These are phyloP conservation scores for Heracleum sosnowskyi DNA, from an alignment of 129 eudicot genomes.

Conservation along the genomic window DNA sequence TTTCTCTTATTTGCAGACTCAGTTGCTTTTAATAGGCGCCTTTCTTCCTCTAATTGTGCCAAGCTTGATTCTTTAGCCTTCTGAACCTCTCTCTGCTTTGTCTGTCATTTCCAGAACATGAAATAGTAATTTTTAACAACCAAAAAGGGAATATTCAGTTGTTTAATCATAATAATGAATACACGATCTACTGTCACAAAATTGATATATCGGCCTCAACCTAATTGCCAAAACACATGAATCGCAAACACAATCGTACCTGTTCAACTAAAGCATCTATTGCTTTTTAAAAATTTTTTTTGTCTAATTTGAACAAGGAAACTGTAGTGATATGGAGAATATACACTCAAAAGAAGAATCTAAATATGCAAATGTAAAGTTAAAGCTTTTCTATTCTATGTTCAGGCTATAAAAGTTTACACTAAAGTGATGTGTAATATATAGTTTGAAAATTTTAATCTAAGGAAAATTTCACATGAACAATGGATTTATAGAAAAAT, in stretches of 20 bases:
- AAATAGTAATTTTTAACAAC: neutral
- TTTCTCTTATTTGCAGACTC: conserved; percentile 66
- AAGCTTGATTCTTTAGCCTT: conserved; percentile 54
- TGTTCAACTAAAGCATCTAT: neutral
- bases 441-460: too few relatives aligned
- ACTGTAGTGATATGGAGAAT: neutral
- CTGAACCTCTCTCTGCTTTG: conserved; percentile 75
- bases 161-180: too few relatives aligned
- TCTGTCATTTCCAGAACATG: conserved; percentile 27
- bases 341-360: too few relatives aligned
- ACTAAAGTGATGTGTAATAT: too few relatives aligned
- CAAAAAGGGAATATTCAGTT: conserved; percentile 32
- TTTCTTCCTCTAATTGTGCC: conserved; percentile 74
- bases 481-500: too few relatives aligned
- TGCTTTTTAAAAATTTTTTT: neutral
- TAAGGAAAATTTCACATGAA: too few relatives aligned
- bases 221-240: neutral
- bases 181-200: too few relatives aligned
- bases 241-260: neutral
- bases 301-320: neutral
- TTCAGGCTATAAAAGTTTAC: too few relatives aligned
- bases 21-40: conserved; percentile 65
- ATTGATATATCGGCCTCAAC: too few relatives aligned
- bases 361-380: too few relatives aligned
- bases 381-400: too few relatives aligned